phyloP scores from a whole-genome alignment of 805 yeast genomes.

The Myxozyma mucilagina region DNA sequence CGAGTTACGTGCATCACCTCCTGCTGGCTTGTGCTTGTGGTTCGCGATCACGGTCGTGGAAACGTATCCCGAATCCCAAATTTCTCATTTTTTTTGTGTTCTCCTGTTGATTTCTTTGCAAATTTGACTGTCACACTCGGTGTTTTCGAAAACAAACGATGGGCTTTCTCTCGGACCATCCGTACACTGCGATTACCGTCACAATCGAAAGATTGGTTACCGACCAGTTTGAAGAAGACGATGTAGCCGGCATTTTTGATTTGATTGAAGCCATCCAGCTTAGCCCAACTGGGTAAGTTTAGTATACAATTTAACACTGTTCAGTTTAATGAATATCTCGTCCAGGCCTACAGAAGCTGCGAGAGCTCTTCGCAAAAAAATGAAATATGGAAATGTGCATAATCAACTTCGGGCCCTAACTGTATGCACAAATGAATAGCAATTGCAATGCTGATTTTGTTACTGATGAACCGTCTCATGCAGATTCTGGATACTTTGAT shows the following conservation, averaged over 20 bases:
- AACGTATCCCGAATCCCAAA: too few relatives aligned
- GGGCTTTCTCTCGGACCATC: conserved; percentile 40
- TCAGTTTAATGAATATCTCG: conserved; percentile 3
- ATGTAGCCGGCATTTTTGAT: conserved; percentile 55
- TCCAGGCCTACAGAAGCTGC: conserved; percentile 75
- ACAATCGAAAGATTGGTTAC: conserved; percentile 43
- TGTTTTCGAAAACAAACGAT: not conserved
- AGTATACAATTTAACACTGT: not conserved
- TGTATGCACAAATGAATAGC: conserved; percentile 33
- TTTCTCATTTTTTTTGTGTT: not conserved
- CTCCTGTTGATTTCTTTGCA: not conserved
- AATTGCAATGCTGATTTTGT: not conserved
- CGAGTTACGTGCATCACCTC: not conserved
- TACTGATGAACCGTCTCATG: not conserved
- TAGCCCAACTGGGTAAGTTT: conserved; percentile 42
- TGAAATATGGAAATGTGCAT: conserved; percentile 74
- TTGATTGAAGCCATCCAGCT: conserved; percentile 55
- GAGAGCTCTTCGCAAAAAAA: conserved; percentile 80
- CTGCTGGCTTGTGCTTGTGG: not conserved
- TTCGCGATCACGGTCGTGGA: not conserved
- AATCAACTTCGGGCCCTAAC: conserved; percentile 71
- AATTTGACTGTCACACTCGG: not conserved
- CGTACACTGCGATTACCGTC: conserved; percentile 48
- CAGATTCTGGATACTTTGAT: conserved; percentile 57
- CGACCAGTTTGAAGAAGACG: conserved; percentile 40